Conservation (phyloP, 164 flowering plant species). For the Brasenia schreberi region DNA sequence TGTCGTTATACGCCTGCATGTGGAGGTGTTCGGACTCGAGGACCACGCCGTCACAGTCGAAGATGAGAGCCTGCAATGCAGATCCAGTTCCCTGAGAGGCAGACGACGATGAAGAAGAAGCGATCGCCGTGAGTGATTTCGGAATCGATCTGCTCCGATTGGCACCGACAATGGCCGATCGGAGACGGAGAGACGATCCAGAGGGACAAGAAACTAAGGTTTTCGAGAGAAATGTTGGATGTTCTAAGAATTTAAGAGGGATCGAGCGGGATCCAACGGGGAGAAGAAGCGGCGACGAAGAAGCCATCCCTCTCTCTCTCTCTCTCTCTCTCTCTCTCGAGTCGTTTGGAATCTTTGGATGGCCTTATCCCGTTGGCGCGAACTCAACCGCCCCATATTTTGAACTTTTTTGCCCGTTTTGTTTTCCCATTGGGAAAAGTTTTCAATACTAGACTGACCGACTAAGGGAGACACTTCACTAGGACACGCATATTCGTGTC, state of each 20-base stretch:
- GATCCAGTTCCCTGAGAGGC: conserved; percentile 11
- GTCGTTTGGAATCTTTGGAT: too few relatives aligned
- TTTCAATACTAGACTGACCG: too few relatives aligned
- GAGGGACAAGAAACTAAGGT: background rate
- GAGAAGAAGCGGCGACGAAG: background rate
- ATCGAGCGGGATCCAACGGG: background rate
- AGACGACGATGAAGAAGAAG: conserved; percentile 1
- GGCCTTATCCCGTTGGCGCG: background rate
- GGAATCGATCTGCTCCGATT: background rate
- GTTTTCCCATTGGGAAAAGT: too few relatives aligned
- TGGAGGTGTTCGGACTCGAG: conserved; percentile 91
- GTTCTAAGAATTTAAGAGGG: background rate
- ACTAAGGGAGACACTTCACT: too few relatives aligned
- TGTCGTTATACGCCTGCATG: conserved; percentile 87
- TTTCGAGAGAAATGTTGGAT: background rate
- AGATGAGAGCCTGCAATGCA: conserved; percentile 57
- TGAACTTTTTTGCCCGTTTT: too few relatives aligned
- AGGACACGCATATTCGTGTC: too few relatives aligned
- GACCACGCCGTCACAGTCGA: conserved; percentile 96
- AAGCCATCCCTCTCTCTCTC: background rate
- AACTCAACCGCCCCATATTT: background rate
- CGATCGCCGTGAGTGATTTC: background rate
- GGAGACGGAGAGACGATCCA: background rate
- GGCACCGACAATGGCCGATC: background rate
- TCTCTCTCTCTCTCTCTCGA: background rate